phyloP scores from a whole-genome alignment of 768 basidiomycete genomes.

The Russula ochroleuca region DNA sequence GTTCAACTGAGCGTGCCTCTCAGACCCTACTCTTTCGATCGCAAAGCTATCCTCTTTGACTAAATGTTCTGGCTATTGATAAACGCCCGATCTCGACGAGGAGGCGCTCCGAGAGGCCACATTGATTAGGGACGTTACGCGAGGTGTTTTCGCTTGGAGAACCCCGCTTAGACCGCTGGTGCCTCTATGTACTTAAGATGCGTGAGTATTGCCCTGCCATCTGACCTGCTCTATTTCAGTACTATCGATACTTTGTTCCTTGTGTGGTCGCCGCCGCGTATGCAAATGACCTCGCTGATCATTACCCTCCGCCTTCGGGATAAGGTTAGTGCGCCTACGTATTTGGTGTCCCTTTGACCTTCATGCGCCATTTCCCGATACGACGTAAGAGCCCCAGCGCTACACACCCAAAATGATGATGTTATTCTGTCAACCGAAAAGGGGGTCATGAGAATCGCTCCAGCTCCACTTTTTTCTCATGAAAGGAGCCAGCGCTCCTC shows the following conservation, averaged over 20 bases:
- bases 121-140: neutral
- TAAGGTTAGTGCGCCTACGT: neutral
- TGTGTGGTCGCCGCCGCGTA: slow-evolving; percentile 34
- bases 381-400: neutral
- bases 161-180: neutral
- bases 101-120: neutral
- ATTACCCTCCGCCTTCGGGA: slow-evolving; percentile 30
- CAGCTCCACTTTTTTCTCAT: neutral
- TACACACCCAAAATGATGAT: neutral
- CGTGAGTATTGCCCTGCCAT: neutral
- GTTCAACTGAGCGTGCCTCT: neutral
- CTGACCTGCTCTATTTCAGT: neutral
- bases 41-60: neutral
- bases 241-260: slow-evolving; percentile 28
- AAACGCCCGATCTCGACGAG: neutral
- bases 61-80: neutral
- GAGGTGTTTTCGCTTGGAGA: neutral
- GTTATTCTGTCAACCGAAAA: neutral
- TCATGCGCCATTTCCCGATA: neutral
- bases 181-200: neutral
- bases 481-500: neutral
- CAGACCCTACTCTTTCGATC: neutral
- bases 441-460: neutral
- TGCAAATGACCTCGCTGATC: slow-evolving; percentile 31
- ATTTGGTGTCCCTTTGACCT: neutral